These are phyloP conservation scores for Casuarina equisetifolia DNA, from an alignment of 306 rosid species.

Conservation along the genomic window DNA sequence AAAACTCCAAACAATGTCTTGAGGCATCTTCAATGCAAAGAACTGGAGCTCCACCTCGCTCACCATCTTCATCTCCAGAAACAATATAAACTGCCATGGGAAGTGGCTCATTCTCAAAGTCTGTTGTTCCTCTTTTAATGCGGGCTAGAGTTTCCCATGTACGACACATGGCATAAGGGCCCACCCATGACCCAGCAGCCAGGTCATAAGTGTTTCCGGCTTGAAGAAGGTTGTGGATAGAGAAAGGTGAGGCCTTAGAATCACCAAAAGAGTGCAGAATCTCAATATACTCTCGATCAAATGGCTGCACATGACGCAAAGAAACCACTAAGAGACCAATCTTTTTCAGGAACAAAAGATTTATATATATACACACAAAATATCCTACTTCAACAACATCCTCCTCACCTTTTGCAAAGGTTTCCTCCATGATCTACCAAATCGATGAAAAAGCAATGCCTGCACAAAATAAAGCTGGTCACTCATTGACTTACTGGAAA, in stretches of 20 bases:
- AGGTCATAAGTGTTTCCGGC: conserved; percentile 87
- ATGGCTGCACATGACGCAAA: conserved; percentile 49
- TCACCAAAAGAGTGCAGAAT: conserved; percentile 81
- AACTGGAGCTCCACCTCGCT: conserved; percentile 98
- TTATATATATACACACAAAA: background rate
- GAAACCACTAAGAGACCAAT: background rate
- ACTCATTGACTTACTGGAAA: background rate
- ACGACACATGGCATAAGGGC: conserved; percentile 99
- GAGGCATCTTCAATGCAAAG: conserved; percentile 80
- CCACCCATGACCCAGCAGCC: conserved; percentile 97
- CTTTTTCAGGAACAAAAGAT: background rate
- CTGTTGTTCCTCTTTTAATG: conserved; percentile 42
- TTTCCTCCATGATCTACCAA: conserved; percentile 92
- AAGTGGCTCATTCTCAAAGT: conserved; percentile 59
- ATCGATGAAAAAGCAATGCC: conserved; percentile 82
- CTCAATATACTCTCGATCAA: conserved; percentile 63
- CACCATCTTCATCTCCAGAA: conserved; percentile 99
- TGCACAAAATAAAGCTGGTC: conserved; percentile 30
- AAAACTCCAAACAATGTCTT: conserved; percentile 68
- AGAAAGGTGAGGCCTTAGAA: conserved; percentile 64
- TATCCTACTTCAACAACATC: conserved; percentile 22
- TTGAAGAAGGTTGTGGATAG: conserved; percentile 86
- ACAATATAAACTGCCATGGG: conserved; percentile 92
- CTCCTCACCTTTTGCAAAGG: conserved; percentile 59
- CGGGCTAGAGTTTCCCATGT: conserved; percentile 87